Percentiles rank a stretch among this genome's conserved stretches.
Conservation (phyloP, 176 grass and related monocot species). For the Panicum miliaceum region DNA sequence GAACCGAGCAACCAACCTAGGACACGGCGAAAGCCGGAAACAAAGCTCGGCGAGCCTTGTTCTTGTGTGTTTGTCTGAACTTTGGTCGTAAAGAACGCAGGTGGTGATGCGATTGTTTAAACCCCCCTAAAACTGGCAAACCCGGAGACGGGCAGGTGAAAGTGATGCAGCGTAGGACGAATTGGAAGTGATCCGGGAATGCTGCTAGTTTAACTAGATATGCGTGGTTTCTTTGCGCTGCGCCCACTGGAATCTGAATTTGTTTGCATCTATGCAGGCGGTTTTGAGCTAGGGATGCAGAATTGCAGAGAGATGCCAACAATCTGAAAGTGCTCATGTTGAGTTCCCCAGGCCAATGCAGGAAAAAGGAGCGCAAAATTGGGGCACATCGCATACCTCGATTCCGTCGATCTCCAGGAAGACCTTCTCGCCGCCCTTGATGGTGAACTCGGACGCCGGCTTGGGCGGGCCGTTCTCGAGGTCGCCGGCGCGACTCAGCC, state of each 20-base stretch:
- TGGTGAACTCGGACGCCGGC: constrained; percentile 95
- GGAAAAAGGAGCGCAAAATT: not conserved
- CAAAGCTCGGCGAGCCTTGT: not conserved
- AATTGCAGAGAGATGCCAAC: not conserved
- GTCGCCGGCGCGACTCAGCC: constrained; percentile 78
- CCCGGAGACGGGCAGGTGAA: not conserved
- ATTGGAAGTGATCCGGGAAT: not conserved
- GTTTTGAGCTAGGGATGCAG: not conserved
- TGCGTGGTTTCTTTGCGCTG: not conserved
- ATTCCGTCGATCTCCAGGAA: constrained; percentile 99
- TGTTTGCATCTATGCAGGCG: not conserved
- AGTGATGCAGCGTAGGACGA: not conserved
- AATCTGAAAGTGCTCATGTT: not conserved
- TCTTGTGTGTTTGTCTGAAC: constrained; percentile 20
- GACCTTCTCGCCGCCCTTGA: constrained; percentile 92
- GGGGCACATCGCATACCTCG: constrained; percentile 52
- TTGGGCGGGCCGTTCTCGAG: constrained; percentile 89
- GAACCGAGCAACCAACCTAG: constrained; percentile 27
- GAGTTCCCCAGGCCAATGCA: not conserved
- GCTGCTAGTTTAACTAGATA: not conserved
- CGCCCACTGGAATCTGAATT: not conserved
- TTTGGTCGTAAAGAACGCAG: not conserved
- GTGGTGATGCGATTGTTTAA: constrained; percentile 13
- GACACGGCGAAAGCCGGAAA: constrained; percentile 35
- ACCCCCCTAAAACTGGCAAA: not conserved